Percentiles rank a stretch among this genome's conserved stretches.
These are phyloP conservation scores for Kwoniella shandongensis DNA, from an alignment of 768 basidiomycete genomes.

Conservation along the genomic window DNA sequence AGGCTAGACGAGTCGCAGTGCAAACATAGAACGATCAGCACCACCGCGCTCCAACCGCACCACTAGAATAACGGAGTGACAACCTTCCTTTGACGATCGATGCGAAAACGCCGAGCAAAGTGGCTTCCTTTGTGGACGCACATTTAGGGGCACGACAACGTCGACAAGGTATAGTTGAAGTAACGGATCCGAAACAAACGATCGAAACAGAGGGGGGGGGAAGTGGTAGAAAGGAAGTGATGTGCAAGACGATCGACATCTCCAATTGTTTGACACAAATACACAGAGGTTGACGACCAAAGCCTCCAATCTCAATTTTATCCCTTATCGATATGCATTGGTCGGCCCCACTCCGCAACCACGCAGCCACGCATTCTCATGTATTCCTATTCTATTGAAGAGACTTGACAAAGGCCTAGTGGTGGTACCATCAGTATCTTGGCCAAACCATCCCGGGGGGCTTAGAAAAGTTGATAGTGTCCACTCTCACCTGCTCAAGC, in stretches of 20 bases:
- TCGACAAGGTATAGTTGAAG: not conserved
- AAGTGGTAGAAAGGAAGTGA: not conserved
- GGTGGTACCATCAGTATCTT: not conserved
- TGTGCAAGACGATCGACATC: too few relatives aligned
- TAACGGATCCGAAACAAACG: not conserved
- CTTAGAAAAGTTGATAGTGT: too few relatives aligned
- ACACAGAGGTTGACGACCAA: too few relatives aligned
- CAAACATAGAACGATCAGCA: too few relatives aligned
- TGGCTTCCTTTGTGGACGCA: not conserved
- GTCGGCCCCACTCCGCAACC: too few relatives aligned
- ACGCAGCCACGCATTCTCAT: too few relatives aligned
- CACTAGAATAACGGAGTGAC: conserved; percentile 16
- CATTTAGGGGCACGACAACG: not conserved
- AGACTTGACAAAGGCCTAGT: conserved; percentile 46
- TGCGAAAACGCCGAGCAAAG: not conserved
- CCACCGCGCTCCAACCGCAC: conserved; percentile 19
- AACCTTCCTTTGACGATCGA: not conserved
- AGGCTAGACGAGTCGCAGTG: too few relatives aligned
- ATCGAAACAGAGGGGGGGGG: not conserved
- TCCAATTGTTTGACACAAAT: too few relatives aligned
- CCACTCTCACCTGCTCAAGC: conserved; percentile 53
- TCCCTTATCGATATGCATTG: too few relatives aligned
- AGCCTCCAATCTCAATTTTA: too few relatives aligned
- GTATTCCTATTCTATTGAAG: conserved; percentile 35
- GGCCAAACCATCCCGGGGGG: not conserved